A percentile compares a stretch with the other conserved stretches of the same genome.
Conservation (phyloP, 2,329 filamentous ascomycete genomes). For the Cladosporium sp. region DNA sequence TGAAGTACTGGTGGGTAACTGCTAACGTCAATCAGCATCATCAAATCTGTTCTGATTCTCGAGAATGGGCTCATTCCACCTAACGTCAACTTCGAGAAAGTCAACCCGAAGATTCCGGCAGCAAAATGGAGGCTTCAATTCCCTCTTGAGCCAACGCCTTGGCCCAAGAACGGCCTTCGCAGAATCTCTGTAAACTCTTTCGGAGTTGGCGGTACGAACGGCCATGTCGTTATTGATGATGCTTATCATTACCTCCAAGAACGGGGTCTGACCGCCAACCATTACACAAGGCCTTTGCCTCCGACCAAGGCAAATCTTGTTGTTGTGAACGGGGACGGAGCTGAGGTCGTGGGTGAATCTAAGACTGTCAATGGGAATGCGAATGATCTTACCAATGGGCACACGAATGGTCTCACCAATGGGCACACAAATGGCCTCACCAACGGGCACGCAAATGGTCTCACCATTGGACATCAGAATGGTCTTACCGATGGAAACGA, state of each 20-base stretch:
- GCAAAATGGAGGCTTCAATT: slow-evolving; percentile 27
- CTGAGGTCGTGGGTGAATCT: too few species aligned
- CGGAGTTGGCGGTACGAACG: slow-evolving; percentile 35
- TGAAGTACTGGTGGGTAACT: neutral
- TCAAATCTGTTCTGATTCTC: slow-evolving; percentile 28
- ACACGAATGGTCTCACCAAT: neutral
- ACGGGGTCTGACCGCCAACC: neutral
- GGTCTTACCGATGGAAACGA: neutral
- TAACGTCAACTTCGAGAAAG: slow-evolving; percentile 29
- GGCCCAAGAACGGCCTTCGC: slow-evolving; percentile 30
- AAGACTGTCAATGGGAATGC: neutral
- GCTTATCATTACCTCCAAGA: neutral
- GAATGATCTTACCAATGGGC: neutral
- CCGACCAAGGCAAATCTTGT: neutral
- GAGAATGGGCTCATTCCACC: slow-evolving; percentile 32
- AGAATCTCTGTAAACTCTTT: slow-evolving; percentile 30
- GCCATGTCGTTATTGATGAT: slow-evolving; percentile 33
- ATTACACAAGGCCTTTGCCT: neutral
- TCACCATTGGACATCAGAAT: neutral
- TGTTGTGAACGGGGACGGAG: neutral
- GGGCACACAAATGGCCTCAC: neutral
- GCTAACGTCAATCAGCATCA: neutral
- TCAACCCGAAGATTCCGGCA: slow-evolving; percentile 35
- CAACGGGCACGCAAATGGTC: neutral
- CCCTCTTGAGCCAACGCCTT: slow-evolving; percentile 29